Evolutionary conservation across 176 grass and related monocot genomes (phyloP).

Genomic region (Rhipidocladum racemiflorum): DNA sequence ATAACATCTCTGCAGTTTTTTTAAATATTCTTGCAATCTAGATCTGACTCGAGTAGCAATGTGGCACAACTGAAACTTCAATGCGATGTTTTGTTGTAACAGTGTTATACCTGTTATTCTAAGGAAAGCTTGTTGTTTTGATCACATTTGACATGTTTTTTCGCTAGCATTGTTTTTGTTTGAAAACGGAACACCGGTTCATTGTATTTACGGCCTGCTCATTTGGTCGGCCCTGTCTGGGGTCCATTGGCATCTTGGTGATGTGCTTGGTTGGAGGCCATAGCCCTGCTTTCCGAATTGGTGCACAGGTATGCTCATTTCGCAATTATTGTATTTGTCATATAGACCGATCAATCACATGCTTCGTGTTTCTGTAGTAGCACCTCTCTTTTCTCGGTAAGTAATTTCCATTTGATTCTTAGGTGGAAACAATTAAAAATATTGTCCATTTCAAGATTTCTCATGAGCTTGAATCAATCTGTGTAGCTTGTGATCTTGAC

Average conservation of each 20-base stretch:
- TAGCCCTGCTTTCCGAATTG: slow-evolving; percentile 86
- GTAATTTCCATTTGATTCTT: neutral
- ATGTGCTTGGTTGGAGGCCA: slow-evolving; percentile 96
- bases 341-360: neutral
- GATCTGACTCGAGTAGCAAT: no score
- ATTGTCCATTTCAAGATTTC: neutral
- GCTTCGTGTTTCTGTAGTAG: neutral
- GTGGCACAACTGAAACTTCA: neutral
- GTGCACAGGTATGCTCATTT: slow-evolving; percentile 66
- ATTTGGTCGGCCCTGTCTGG: slow-evolving; percentile 90
- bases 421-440: neutral
- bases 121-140: neutral
- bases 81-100: neutral
- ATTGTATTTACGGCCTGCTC: slow-evolving; percentile 96
- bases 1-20: neutral
- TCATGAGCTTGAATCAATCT: neutral
- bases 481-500: neutral
- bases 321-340: neutral
- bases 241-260: slow-evolving; percentile 96
- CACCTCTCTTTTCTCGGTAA: neutral
- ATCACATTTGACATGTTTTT: neutral
- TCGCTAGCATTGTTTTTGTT: neutral
- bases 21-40: neutral
- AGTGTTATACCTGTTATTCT: neutral
- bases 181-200: slow-evolving; percentile 83